Evolutionary conservation across 768 basidiomycete genomes (phyloP).

Genomic region (Dendrothele bispora): DNA sequence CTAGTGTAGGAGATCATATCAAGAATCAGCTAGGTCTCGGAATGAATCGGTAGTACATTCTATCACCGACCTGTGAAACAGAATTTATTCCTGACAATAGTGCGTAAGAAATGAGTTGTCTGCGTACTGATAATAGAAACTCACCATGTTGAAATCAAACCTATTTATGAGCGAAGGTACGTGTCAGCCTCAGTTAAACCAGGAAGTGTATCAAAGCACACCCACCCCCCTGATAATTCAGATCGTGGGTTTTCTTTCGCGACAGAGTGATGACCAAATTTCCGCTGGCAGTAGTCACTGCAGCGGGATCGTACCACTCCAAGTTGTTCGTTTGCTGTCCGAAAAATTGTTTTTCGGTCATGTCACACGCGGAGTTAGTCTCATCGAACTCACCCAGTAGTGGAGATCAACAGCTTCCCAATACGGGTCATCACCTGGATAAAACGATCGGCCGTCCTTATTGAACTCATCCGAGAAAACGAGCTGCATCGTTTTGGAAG

Average conservation of each 20-base stretch:
- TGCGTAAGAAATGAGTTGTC: too few relatives aligned
- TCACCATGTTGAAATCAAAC: conserved; percentile 17
- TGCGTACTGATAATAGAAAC: too few relatives aligned
- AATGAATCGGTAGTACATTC: too few relatives aligned
- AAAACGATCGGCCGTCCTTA: conserved; percentile 70
- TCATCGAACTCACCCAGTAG: conserved; percentile 56
- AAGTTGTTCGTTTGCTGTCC: conserved; percentile 63
- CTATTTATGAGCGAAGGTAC: conserved; percentile 20
- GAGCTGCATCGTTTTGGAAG: conserved; percentile 39
- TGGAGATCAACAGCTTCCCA: conserved; percentile 80
- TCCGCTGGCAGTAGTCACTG: conserved; percentile 69
- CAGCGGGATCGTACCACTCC: conserved; percentile 88
- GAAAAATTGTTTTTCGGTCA: conserved; percentile 2
- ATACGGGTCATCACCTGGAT: conserved; percentile 81
- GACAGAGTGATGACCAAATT: conserved; percentile 69
- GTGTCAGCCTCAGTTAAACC: conserved; percentile 1
- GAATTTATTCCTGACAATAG: conserved; percentile 72
- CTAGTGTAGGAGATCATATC: too few relatives aligned
- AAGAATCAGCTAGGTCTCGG: too few relatives aligned
- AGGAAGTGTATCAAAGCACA: not conserved
- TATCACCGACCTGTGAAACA: conserved; percentile 88
- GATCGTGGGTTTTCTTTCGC: conserved; percentile 58
- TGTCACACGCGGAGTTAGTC: not conserved
- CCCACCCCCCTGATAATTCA: conserved; percentile 70
- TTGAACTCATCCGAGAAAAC: conserved; percentile 88